Conservation (phyloP, 208 protist genomes). For the Trypanosoma brucei region DNA sequence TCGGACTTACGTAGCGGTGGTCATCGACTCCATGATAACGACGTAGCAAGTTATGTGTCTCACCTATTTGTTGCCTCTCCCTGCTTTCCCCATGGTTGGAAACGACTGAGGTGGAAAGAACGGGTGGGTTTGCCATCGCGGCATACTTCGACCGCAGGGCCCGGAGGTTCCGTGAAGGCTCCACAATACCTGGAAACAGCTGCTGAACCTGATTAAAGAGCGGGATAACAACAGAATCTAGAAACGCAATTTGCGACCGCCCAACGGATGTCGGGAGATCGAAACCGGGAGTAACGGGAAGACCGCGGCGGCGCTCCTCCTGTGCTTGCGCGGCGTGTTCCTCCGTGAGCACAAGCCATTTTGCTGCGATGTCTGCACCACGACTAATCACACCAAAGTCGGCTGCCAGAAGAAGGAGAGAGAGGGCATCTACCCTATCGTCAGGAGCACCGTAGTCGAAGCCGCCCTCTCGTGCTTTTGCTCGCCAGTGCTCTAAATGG, state of each 20-base stretch:
- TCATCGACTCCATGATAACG: no score
- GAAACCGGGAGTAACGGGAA: slow-evolving; percentile 50
- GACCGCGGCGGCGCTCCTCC: slow-evolving; percentile 40
- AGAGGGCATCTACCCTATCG: slow-evolving; percentile 51
- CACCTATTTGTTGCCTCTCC: no score
- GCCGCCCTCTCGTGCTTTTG: slow-evolving; percentile 4
- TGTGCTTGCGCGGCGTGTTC: slow-evolving; percentile 77
- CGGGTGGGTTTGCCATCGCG: no score
- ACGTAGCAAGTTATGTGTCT: no score
- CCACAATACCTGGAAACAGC: slow-evolving; percentile 42
- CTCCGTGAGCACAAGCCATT: slow-evolving; percentile 73
- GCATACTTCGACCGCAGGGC: slow-evolving; percentile 46
- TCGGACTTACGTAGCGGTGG: no score
- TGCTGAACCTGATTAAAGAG: slow-evolving; percentile 62
- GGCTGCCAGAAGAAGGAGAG: slow-evolving; percentile 65
- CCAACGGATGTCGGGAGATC: slow-evolving; percentile 25
- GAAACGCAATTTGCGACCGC: slow-evolving; percentile 58
- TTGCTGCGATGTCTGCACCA: slow-evolving; percentile 43
- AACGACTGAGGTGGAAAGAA: no score
- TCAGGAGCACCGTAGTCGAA: slow-evolving; percentile 34
- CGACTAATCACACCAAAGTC: slow-evolving; percentile 70
- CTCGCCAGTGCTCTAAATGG: slow-evolving; percentile 22
- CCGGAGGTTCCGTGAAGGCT: slow-evolving; percentile 49
- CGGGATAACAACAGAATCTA: slow-evolving; percentile 70
- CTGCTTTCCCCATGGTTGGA: no score